Base-by-base conservation (phyloP, 2,329 filamentous ascomycete species). In the Torrubiella hemipterigena region DNA sequence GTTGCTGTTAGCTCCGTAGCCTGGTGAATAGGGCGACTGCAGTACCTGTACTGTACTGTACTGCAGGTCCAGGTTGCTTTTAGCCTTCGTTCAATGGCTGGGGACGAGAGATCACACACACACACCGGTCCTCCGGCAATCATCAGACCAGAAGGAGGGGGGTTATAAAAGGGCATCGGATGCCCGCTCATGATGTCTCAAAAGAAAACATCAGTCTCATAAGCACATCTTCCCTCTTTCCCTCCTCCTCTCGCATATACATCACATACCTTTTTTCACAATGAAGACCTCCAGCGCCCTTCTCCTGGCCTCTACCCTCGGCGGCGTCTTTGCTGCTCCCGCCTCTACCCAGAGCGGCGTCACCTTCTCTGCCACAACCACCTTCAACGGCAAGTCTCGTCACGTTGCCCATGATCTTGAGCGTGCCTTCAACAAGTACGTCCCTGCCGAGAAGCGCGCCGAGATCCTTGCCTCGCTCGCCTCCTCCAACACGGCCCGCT, bases 371-470 rank as follows among this genome's bases (percentile, higher is more conserved):
- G 27, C 34, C 20, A 30, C 27, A 16, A 27, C 30, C 31, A 20
- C 14, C 8, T 23, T 16, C 34, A 37, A 37, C 33, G 33, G 30
- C 20, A 32, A 32, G 32, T 35, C 33, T 15, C 16, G 17, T 16
- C 46, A 43, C 33, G 55, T 54, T 12, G 48, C 54, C 2, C 29
- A 46, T 13, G 49, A 49, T 10, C 42, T 57, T 12, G 54, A 51
- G 42, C 51, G 47, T 34, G 47, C 46, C 25, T 55, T 56, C 45
- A 34, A 31, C 38, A 58, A 58, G 45, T 57, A 45, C 28, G 12
- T 24, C 11, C 22, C 22, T 6, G 11, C 22, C 22, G 22, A 24
- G 22, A 11, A n/a, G 6, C 12, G 12, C 11, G 22, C 12, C 12
- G 22, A 11, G 6, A 38, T 53, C 16, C 37, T 34, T 17, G 21